Evolutionary conservation across 176 grass and related monocot genomes (phyloP).

Genomic region (Bothriochloa decipiens): DNA sequence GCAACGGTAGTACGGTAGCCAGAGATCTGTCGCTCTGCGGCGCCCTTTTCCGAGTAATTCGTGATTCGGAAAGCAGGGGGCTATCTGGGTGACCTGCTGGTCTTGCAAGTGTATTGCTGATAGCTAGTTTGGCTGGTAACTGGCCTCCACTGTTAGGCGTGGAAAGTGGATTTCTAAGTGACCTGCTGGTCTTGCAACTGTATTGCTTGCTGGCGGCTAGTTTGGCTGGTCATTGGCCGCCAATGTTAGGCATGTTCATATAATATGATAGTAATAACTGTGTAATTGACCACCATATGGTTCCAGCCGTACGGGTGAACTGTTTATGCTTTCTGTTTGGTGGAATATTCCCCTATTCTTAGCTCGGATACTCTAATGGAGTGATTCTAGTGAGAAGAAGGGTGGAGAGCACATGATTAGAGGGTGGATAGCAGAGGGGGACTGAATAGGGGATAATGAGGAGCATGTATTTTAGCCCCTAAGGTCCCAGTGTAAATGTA

Average conservation of each 20-base stretch:
- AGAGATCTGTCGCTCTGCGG: neutral
- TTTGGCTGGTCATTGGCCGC: neutral
- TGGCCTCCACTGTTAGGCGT: neutral
- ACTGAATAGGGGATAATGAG: neutral
- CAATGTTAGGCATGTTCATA: neutral
- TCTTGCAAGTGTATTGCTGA: neutral
- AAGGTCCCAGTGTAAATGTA: no score
- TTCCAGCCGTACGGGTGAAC: neutral
- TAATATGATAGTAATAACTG: no score
- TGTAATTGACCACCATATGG: neutral
- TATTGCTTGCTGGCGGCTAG: neutral
- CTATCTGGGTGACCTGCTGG: neutral
- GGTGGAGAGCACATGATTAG: neutral
- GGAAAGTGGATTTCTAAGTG: neutral
- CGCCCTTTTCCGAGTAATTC: neutral
- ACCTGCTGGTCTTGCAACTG: neutral
- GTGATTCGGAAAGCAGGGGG: neutral
- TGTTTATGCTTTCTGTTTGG: neutral
- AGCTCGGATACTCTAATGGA: neutral
- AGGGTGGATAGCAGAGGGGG: no score
- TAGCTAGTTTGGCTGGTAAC: neutral
- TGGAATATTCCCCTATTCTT: no score
- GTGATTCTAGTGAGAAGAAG: neutral
- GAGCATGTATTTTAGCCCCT: neutral
- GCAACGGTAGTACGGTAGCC: neutral